Base-by-base conservation (phyloP, 352 stramenopile species). In the Phytopythium helicoides region DNA sequence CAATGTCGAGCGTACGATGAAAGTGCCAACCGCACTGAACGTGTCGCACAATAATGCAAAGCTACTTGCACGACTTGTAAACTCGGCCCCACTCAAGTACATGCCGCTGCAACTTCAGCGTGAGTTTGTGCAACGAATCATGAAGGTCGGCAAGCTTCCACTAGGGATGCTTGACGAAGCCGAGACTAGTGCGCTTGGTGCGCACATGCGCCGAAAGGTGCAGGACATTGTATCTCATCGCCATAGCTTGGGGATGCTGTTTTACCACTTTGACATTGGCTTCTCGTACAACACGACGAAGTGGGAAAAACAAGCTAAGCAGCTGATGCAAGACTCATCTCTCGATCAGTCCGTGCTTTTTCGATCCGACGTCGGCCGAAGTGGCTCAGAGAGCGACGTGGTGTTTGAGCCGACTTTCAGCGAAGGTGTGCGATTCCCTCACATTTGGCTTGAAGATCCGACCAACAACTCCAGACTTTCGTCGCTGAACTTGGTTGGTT, bases 1-100 rank as follows among this genome's bases (percentile, higher is more conserved):
- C 22, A 96, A 96, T 56, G 81, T 94, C 21, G 78, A 81, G 64
- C 83, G 87, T 31, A 94, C 80, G 18, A 91, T 96, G 78, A 90
- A 89, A 41, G 73, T 94, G 42, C 80, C 85, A 18, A 77, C 57
- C 35, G 82, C 82, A 16, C 72, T 94, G 28, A 87, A 92, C 36
- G 70, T 94, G n/a, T 89, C 85, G 45, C 79, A 94, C 56, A 68
- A 82, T 52, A 86, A 85, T 47, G 85, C 85, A 15, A 76, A 89
- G 59, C 57, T 76, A 15, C 56, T 94, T 18, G 49, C 66, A 10
- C 62, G 57, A 16, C 26, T 88, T 18, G 68, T 90, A 8, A 92
- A 94, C 60, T 76, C 81, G 8, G 58, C 73, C 25, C 71, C 77
- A 7, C 65, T 92, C 63, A 74, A 86, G 55, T 61, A 74, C 14